These are phyloP conservation scores for Euphorbia peplus DNA, from an alignment of 345 rosid species.

Conservation along the genomic window DNA sequence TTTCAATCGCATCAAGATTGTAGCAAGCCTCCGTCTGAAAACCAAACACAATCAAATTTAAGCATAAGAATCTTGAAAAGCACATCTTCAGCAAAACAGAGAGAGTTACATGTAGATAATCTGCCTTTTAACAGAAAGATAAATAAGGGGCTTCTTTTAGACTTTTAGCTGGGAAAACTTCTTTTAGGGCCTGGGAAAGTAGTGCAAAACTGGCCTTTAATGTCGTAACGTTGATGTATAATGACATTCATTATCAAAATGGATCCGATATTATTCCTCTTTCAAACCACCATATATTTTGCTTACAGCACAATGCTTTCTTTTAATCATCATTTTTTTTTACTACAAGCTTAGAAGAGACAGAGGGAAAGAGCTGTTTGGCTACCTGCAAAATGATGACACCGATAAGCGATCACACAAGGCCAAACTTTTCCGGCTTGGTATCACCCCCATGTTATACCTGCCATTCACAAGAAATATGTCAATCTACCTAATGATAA, in stretches of 20 bases:
- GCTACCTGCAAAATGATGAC: constrained; percentile 87
- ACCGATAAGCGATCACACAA: constrained; percentile 68
- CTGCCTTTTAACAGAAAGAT: background rate
- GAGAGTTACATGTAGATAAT: background rate
- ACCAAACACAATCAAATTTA: background rate
- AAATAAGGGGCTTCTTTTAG: too few relatives aligned
- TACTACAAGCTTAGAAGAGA: too few relatives aligned
- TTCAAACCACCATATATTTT: too few relatives aligned
- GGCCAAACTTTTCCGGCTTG: constrained; percentile 86
- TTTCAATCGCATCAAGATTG: constrained; percentile 61
- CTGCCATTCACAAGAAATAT: constrained; percentile 44
- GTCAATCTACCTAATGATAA: constrained; percentile 3
- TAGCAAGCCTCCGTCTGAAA: constrained; percentile 78
- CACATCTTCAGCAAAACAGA: background rate
- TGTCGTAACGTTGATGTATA: background rate
- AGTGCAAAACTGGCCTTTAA: too few relatives aligned
- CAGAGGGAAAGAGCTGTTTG: background rate
- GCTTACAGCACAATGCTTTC: constrained; percentile 3
- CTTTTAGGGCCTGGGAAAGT: too few relatives aligned
- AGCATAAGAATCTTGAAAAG: too few relatives aligned
- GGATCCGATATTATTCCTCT: background rate
- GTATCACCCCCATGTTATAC: constrained; percentile 87
- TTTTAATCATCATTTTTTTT: too few relatives aligned
- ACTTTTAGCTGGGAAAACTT: too few relatives aligned
- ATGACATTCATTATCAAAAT: too few relatives aligned